phyloP scores from a whole-genome alignment of 164 flowering plant species.

The grape (Vitis vinifera) region DNA sequence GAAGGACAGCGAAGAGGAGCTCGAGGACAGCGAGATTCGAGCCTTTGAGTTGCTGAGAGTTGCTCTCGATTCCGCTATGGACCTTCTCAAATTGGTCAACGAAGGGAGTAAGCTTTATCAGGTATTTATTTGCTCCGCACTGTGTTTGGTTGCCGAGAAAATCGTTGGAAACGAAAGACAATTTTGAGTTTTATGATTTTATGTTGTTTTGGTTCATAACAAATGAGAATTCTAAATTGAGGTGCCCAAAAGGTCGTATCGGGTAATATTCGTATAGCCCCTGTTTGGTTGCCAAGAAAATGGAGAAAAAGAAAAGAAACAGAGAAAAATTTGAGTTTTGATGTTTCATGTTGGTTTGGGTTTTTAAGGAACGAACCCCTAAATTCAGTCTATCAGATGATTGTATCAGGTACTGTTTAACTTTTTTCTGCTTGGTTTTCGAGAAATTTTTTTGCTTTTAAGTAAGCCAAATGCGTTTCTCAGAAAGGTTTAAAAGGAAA shows the following conservation, averaged over 20 bases:
- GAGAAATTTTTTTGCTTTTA: too few species aligned
- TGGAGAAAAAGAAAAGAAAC: background rate
- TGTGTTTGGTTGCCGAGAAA: constrained; percentile 6
- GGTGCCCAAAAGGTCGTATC: background rate
- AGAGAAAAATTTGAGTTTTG: background rate
- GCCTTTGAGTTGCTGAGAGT: constrained; percentile 42
- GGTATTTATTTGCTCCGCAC: constrained; percentile 29
- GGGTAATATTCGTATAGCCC: background rate
- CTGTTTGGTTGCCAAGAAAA: background rate
- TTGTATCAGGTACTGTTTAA: too few species aligned
- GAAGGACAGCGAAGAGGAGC: constrained; percentile 39
- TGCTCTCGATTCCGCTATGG: constrained; percentile 52
- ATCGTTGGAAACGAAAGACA: background rate
- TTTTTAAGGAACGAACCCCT: background rate
- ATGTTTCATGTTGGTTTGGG: background rate
- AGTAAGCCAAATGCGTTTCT: too few species aligned
- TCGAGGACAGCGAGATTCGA: constrained; percentile 29
- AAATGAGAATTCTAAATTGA: background rate
- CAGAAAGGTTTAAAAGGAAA: too few species aligned
- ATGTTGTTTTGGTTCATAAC: background rate
- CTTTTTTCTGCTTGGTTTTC: too few species aligned
- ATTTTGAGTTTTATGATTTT: background rate
- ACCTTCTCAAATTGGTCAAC: constrained; percentile 52
- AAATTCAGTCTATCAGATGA: too few species aligned
- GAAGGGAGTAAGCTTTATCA: constrained; percentile 77